Conservation (phyloP, 2,329 filamentous ascomycete species). For the Aspergillaceae sp. region DNA sequence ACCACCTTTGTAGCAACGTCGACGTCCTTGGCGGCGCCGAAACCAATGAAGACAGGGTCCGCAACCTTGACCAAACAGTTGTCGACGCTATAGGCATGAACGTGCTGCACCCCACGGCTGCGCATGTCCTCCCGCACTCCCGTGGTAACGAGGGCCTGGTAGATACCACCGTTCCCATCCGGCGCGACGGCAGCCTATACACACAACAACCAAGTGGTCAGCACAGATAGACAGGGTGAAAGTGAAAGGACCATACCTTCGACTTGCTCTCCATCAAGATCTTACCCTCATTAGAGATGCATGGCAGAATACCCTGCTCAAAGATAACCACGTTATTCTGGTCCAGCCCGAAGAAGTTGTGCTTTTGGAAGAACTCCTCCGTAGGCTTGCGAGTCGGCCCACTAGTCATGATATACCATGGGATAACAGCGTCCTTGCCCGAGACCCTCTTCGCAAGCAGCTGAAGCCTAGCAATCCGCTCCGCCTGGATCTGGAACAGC, state of each 20-base stretch:
- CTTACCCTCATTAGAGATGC: conserved; percentile 95
- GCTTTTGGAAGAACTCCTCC: conserved; percentile 83
- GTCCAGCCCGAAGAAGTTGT: conserved; percentile 83
- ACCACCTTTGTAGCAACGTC: conserved; percentile 99
- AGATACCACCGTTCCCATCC: conserved; percentile 94
- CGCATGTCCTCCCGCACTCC: conserved; percentile 81
- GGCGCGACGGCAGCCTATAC: conserved; percentile 74
- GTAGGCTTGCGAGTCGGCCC: conserved; percentile 86
- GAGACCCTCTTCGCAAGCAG: conserved; percentile 65
- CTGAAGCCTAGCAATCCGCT: conserved; percentile 83
- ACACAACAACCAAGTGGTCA: conserved; percentile 2
- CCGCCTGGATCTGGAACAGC: conserved; percentile 94
- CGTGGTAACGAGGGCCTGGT: conserved; percentile 76
- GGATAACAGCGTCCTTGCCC: conserved; percentile 57
- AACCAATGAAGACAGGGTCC: conserved; percentile 91
- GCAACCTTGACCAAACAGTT: conserved; percentile 99
- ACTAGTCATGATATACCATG: conserved; percentile 99
- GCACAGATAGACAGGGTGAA: not conserved
- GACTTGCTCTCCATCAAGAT: conserved; percentile 86
- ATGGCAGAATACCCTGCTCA: conserved; percentile 92
- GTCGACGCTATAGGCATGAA: conserved; percentile 97
- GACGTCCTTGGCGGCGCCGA: conserved; percentile 76
- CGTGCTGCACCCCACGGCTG: conserved; percentile 81
- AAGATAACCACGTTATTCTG: conserved; percentile 85
- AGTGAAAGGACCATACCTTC: conserved; percentile 45